Evolutionary conservation across 768 basidiomycete genomes (phyloP).

Genomic region (Psilocybe azurescens): DNA sequence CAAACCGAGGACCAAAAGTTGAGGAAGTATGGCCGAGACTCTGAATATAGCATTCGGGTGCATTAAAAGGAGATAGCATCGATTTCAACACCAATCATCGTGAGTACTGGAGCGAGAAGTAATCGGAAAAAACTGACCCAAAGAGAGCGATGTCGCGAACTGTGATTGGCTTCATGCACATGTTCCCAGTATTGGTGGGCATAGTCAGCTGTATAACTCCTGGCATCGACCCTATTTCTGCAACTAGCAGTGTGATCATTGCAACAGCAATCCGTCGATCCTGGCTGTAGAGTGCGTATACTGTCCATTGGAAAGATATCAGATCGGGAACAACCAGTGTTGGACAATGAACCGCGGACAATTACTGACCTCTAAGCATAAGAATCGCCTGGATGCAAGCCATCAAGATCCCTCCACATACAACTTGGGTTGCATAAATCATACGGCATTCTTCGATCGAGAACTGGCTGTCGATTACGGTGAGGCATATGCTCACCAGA

Average conservation of each 20-base stretch:
- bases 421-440: slow-evolving; percentile 24
- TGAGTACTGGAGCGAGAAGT: neutral
- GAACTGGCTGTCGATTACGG: slow-evolving; percentile 10
- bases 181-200: slow-evolving; percentile 19
- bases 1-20: slow-evolving; percentile 22
- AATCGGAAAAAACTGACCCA: slow-evolving; percentile 14
- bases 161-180: slow-evolving; percentile 27
- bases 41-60: slow-evolving; percentile 7
- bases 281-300: slow-evolving; percentile 24
- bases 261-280: slow-evolving; percentile 22
- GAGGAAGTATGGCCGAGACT: slow-evolving; percentile 21
- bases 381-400: slow-evolving; percentile 24
- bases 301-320: slow-evolving; percentile 8
- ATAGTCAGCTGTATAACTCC: slow-evolving; percentile 22
- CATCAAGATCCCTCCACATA: slow-evolving; percentile 23
- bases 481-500: slow-evolving; percentile 19
- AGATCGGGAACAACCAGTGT: neutral
- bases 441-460: slow-evolving; percentile 19
- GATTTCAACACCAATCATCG: neutral
- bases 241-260: slow-evolving; percentile 22
- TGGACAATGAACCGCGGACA: neutral
- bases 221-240: slow-evolving; percentile 27
- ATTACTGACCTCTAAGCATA: slow-evolving; percentile 22
- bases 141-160: slow-evolving; percentile 23
- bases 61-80: neutral